Conservation (phyloP, 306 rosid genomes). For the Quercus agrifolia region DNA sequence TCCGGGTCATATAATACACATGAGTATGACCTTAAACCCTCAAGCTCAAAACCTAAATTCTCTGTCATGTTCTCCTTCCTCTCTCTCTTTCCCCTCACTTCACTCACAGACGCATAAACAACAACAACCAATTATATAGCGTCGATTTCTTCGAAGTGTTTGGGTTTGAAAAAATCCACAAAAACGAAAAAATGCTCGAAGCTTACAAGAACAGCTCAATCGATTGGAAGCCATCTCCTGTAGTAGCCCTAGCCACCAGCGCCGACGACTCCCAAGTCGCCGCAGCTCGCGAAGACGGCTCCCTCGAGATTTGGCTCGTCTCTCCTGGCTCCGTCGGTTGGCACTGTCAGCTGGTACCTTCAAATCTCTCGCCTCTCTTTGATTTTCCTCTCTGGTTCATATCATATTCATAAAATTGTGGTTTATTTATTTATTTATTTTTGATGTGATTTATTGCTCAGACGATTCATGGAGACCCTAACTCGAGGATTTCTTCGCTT, state of each 20-base stretch:
- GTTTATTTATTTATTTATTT: background rate
- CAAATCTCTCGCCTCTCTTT: background rate
- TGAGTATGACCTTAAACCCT: background rate
- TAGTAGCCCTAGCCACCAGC: slow-evolving; percentile 78
- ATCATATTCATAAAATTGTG: background rate
- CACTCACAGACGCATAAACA: background rate
- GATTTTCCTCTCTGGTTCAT: background rate
- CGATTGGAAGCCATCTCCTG: slow-evolving; percentile 84
- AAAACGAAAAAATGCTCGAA: slow-evolving; percentile 38
- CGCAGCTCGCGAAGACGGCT: slow-evolving; percentile 86
- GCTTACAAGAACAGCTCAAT: slow-evolving; percentile 46
- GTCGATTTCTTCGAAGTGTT: background rate
- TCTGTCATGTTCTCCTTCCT: background rate
- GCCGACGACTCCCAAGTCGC: slow-evolving; percentile 78
- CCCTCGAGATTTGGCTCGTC: slow-evolving; percentile 96
- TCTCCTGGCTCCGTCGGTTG: slow-evolving; percentile 92
- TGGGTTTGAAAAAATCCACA: background rate
- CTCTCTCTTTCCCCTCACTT: background rate
- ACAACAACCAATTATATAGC: background rate
- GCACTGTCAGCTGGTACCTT: slow-evolving; percentile 91
- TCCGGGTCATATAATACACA: background rate
- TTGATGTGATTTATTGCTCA: slow-evolving; percentile 12
- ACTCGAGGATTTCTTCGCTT: slow-evolving; percentile 64
- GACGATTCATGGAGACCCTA: slow-evolving; percentile 82
- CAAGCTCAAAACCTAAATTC: background rate